Evolutionary conservation across 2,329 filamentous ascomycete species (phyloP).

Genomic region (Botryotinia convoluta): DNA sequence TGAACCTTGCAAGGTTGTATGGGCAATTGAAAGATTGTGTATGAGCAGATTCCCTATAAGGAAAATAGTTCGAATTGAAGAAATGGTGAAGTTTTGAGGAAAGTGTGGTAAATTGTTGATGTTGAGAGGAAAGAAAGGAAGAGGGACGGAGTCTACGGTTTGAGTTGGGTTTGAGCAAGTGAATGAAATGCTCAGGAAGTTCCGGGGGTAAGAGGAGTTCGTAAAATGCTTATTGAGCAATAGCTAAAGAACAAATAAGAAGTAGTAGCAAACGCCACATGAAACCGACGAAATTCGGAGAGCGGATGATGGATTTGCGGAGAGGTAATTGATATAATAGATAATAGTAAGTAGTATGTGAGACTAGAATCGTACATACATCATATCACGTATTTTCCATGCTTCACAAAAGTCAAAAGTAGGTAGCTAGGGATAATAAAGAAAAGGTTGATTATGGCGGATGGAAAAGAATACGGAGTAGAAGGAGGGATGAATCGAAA

Average conservation of each 20-base stretch:
- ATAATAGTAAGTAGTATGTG: not conserved
- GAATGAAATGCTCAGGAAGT: constrained; percentile 2
- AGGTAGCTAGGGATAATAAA: too few relatives aligned
- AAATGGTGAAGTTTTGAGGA: not conserved
- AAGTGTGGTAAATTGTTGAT: not conserved
- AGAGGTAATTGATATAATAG: not conserved
- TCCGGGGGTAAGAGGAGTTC: constrained; percentile 2
- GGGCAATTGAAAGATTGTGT: constrained; percentile 1
- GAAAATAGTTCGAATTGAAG: too few relatives aligned
- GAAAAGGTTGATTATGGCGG: not conserved
- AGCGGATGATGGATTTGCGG: not conserved
- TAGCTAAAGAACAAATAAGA: not conserved
- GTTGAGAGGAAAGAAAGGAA: constrained; percentile 6
- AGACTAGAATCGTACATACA: not conserved
- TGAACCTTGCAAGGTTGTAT: constrained; percentile 13
- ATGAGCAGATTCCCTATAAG: not conserved
- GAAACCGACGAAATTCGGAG: constrained; percentile 14
- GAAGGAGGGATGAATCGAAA: constrained; percentile 9
- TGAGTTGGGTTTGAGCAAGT: not conserved
- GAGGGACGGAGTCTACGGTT: constrained; percentile 5
- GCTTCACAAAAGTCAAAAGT: not conserved
- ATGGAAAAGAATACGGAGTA: not conserved
- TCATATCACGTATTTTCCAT: not conserved
- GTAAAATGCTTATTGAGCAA: constrained; percentile 19
- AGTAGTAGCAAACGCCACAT: constrained; percentile 17